These are phyloP conservation scores for Talaromyces albobiverticillius DNA, from an alignment of 2,329 filamentous ascomycete genomes.

Conservation along the genomic window DNA sequence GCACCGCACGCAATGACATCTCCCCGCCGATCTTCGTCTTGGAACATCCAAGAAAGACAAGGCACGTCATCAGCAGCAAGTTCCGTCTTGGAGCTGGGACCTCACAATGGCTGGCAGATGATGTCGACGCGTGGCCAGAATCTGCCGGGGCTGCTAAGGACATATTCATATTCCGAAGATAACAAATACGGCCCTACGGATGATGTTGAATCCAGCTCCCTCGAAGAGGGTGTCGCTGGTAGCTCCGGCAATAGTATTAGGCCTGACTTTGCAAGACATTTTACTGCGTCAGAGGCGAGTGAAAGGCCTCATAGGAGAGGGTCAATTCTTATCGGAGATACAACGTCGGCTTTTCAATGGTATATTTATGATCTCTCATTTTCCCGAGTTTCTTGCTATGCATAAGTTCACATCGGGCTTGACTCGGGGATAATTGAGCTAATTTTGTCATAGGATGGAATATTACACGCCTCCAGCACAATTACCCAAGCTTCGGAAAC, in stretches of 20 bases:
- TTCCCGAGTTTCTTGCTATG: background rate
- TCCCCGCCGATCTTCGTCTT: background rate
- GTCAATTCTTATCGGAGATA: conserved; percentile 83
- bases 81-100: conserved; percentile 26
- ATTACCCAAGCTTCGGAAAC: conserved; percentile 66
- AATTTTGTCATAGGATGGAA: conserved; percentile 51
- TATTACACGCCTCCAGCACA: conserved; percentile 83
- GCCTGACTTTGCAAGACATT: background rate
- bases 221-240: background rate
- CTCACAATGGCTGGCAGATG: conserved; percentile 33
- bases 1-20: conserved; percentile 10
- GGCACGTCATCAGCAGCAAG: conserved; percentile 2
- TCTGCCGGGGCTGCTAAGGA: conserved; percentile 30
- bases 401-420: background rate
- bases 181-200: background rate
- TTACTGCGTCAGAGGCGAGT: background rate
- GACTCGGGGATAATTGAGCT: background rate
- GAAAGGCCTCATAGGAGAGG: conserved; percentile 40
- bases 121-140: conserved; percentile 40
- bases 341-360: conserved; percentile 82
- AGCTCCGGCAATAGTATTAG: background rate
- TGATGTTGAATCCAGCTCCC: conserved; percentile 2
- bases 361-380: conserved; percentile 20
- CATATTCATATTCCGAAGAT: conserved; percentile 12
- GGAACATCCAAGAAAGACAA: background rate